Percentiles rank a stretch among this genome's conserved stretches.
These are phyloP conservation scores for Blepharisma japonicum DNA, from an alignment of 73 alveolate species.

Conservation along the genomic window DNA sequence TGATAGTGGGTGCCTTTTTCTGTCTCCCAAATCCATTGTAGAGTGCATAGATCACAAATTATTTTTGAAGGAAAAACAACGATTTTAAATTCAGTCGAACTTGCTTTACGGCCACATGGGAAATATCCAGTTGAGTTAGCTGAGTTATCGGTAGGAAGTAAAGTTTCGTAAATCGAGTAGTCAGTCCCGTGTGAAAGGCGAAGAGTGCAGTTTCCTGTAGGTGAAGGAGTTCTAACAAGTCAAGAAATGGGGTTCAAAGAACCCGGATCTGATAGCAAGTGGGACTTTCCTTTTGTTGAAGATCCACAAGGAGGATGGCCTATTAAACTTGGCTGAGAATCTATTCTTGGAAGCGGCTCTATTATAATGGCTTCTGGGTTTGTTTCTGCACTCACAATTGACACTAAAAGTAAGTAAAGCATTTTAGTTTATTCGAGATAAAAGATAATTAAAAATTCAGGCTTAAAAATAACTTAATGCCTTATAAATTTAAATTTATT, in stretches of 20 bases:
- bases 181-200: background rate
- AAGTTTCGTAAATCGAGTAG: background rate
- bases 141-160: background rate
- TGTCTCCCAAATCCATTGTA: constrained; percentile 23
- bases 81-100: background rate
- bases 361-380: background rate
- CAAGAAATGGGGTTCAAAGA: background rate
- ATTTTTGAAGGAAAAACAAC: constrained; percentile 1
- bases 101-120: background rate
- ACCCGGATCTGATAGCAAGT: constrained; percentile 21
- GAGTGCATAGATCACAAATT: constrained; percentile 1
- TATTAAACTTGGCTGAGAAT: background rate
- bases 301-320: constrained; percentile 25
- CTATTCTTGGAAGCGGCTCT: constrained; percentile 26
- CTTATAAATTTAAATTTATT: too few relatives aligned
- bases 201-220: constrained; percentile 21
- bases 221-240: background rate
- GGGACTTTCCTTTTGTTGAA: constrained; percentile 24
- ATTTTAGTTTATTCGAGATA: too few relatives aligned
- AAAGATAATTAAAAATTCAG: too few relatives aligned
- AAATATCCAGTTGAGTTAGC: background rate
- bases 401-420: too few relatives aligned
- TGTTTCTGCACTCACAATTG: too few relatives aligned
- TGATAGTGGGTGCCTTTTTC: background rate
- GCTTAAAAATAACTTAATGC: too few relatives aligned